A percentile compares a stretch with the other conserved stretches of the same genome.
Evolutionary conservation across 2,329 filamentous ascomycete species (phyloP).

Genomic region (Lizonia empirigonia): DNA sequence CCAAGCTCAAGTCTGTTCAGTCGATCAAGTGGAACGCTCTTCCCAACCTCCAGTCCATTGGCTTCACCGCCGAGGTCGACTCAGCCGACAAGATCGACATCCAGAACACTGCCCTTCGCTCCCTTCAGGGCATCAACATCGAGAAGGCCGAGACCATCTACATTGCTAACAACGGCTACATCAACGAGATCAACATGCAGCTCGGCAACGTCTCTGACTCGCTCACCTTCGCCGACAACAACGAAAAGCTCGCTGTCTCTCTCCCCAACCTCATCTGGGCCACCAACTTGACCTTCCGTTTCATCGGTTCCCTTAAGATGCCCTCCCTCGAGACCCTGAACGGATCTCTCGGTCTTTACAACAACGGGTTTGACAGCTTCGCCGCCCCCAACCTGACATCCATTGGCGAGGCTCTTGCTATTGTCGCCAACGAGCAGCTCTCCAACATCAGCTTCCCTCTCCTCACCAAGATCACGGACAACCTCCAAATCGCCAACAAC

Average conservation of each 20-base stretch:
- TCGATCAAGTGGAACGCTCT: conserved; percentile 75
- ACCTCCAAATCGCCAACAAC: conserved; percentile 90
- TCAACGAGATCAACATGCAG: conserved; percentile 76
- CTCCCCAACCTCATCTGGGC: conserved; percentile 81
- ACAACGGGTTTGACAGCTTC: conserved; percentile 71
- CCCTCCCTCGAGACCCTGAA: conserved; percentile 76
- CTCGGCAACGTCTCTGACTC: conserved; percentile 74
- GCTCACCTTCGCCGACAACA: conserved; percentile 81
- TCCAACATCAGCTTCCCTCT: conserved; percentile 76
- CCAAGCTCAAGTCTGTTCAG: conserved; percentile 67
- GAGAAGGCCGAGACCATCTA: conserved; percentile 72
- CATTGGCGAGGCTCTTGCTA: conserved; percentile 63
- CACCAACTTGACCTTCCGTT: conserved; percentile 80
- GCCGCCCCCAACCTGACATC: conserved; percentile 72
- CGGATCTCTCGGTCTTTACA: conserved; percentile 82
- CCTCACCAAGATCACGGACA: conserved; percentile 74
- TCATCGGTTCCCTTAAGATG: conserved; percentile 74
- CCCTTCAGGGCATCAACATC: conserved; percentile 81
- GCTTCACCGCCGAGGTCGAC: conserved; percentile 68
- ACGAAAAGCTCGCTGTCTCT: conserved; percentile 69
- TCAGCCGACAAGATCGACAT: conserved; percentile 73
- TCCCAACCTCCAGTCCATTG: conserved; percentile 64
- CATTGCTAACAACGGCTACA: conserved; percentile 83
- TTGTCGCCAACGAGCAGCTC: conserved; percentile 62
- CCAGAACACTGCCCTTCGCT: conserved; percentile 82